Evolutionary conservation across 352 stramenopile genomes (phyloP), one percentile per base, ranked within the genome.

Genomic region (Phytophthora fragariaefolia): DNA sequence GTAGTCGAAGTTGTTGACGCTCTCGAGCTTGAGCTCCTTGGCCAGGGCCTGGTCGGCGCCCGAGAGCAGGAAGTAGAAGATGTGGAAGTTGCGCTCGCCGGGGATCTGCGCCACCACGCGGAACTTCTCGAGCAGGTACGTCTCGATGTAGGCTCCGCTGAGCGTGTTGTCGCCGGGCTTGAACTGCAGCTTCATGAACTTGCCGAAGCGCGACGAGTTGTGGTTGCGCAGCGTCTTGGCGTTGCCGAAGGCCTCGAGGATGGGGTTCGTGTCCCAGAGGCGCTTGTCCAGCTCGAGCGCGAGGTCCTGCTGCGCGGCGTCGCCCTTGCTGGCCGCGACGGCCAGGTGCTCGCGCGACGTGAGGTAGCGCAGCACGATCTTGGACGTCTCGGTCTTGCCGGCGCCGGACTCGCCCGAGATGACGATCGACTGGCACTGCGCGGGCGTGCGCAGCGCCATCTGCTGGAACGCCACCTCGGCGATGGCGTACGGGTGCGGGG

Each of bases 101-200:
- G 82, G 83, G 47, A 93, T 93, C 66, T 96, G 90, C 48, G 81
- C 82, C 17, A 96, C 87, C 10, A 98, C 87, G 40, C 92, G 87
- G 58, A 95, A 97, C 66, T 95, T 96, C 74, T 96, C 89, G 8
- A 96, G 80, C 69, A 96, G 61, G 56, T 96, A 96, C 73, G 87
- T 96, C 73, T 96, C 87, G 53, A 95, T 90, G 70, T 90, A 94
- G 12, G 87, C 89, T 23, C 89, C 89, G 6, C 65, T 79, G 34
- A 96, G 83, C 45, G 83, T 84, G 69, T 91, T 89, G 24, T 73
- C 81, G 36, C 85, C 72, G 1, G 83, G 80, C 62, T 86, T 69
- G 74, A 97, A 97, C 74, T 96, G 85, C 38, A 97, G 76, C 80
- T 96, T 95, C 86, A 95, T 96, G 50, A 95, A 96, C 74, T 95